Percentiles rank a stretch among this genome's conserved stretches.
phyloP scores from a whole-genome alignment of 2,329 filamentous ascomycete genomes.

The Cladophialophora chaetospira region DNA sequence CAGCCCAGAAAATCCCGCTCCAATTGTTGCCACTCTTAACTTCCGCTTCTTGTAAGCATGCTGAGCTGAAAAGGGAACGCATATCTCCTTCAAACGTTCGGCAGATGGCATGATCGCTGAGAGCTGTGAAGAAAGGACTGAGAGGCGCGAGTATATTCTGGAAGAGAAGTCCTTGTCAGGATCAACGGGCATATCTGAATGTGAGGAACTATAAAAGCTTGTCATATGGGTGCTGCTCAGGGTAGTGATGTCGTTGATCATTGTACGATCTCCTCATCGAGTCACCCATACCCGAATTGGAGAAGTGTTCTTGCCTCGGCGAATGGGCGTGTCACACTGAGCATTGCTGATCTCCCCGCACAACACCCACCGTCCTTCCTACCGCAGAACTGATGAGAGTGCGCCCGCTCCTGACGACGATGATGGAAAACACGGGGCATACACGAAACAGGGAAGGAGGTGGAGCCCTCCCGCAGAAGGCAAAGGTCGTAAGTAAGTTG shows the following conservation, averaged over 20 bases:
- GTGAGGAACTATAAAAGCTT: too few species aligned
- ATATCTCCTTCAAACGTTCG: constrained; percentile 23
- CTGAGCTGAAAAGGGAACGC: constrained; percentile 27
- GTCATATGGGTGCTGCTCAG: too few species aligned
- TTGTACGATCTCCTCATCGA: background rate
- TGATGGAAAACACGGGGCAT: background rate
- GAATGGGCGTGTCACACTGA: background rate
- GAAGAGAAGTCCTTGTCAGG: background rate
- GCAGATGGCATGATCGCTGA: constrained; percentile 20
- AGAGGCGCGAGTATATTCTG: background rate
- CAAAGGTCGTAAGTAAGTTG: background rate
- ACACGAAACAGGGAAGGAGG: background rate
- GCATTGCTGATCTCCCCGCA: background rate
- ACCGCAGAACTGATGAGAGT: background rate
- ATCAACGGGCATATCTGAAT: background rate
- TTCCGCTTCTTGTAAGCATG: constrained; percentile 26
- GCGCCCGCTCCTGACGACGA: background rate
- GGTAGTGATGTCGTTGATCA: background rate
- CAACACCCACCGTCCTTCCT: background rate
- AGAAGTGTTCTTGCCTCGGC: background rate
- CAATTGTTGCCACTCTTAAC: constrained; percentile 33
- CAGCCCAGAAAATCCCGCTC: constrained; percentile 40
- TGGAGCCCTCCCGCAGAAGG: background rate
- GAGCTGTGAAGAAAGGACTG: background rate
- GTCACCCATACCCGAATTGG: background rate